phyloP scores from a whole-genome alignment of 2,329 filamentous ascomycete species.

The Colletotrichum sojae region DNA sequence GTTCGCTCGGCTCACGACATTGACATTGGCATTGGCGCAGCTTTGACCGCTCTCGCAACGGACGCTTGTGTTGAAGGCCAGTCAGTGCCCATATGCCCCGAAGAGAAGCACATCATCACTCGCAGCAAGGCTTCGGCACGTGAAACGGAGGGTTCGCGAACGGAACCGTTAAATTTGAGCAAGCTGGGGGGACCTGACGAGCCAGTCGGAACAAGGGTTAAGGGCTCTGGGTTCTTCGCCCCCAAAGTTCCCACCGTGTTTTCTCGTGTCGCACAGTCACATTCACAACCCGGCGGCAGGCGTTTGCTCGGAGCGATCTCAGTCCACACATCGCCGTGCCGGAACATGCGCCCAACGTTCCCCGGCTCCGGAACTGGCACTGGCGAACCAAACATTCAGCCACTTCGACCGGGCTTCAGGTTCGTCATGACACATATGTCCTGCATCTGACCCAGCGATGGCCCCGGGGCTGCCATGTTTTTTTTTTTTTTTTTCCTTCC shows the following conservation, averaged over 20 bases:
- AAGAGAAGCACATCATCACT: constrained; percentile 14
- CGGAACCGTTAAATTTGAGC: constrained; percentile 20
- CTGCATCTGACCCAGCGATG: too few relatives aligned
- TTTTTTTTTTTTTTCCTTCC: background rate
- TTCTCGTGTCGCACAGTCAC: background rate
- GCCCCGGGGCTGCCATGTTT: too few relatives aligned
- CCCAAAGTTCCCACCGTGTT: constrained; percentile 1
- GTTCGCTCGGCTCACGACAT: background rate
- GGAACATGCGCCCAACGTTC: constrained; percentile 30
- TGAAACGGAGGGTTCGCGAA: constrained; percentile 26
- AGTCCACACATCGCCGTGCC: constrained; percentile 33
- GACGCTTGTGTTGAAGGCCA: background rate
- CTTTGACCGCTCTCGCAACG: constrained; percentile 2
- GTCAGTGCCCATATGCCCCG: background rate
- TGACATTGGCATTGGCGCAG: background rate
- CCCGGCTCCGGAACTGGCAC: constrained; percentile 19
- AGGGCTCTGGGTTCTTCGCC: constrained; percentile 4
- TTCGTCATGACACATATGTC: background rate
- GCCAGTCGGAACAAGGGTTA: constrained; percentile 16
- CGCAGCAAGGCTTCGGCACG: constrained; percentile 30
- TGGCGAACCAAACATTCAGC: constrained; percentile 7
- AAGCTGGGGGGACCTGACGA: background rate
- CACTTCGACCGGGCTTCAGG: background rate
- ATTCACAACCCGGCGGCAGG: constrained; percentile 1
- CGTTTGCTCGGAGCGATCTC: background rate